Percentiles rank a stretch among this genome's conserved stretches.
Evolutionary conservation across 2,329 filamentous ascomycete species (phyloP).

Genomic region (Exophiala viscosa): DNA sequence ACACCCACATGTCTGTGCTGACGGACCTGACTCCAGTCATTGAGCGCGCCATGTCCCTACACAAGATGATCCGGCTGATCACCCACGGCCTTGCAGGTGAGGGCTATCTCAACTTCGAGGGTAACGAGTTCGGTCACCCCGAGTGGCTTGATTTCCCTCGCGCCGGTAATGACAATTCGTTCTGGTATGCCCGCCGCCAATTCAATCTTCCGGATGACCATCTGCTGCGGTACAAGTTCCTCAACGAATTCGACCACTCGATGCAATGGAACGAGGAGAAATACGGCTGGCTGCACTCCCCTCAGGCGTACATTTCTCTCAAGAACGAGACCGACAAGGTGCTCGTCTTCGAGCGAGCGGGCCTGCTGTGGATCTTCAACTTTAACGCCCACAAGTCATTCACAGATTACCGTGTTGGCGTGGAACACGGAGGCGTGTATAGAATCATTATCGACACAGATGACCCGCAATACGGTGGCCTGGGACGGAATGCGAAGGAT

Average conservation of each 20-base stretch:
- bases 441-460: slow-evolving; percentile 81
- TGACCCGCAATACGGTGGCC: slow-evolving; percentile 70
- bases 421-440: slow-evolving; percentile 83
- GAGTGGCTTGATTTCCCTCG: slow-evolving; percentile 99
- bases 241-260: slow-evolving; percentile 87
- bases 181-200: slow-evolving; percentile 90
- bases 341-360: slow-evolving; percentile 89
- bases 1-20: slow-evolving; percentile 92
- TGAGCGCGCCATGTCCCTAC: slow-evolving; percentile 82
- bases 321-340: slow-evolving; percentile 95
- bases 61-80: slow-evolving; percentile 95
- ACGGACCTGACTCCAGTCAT: slow-evolving; percentile 83
- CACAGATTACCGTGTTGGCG: slow-evolving; percentile 85
- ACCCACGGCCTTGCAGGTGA: slow-evolving; percentile 91
- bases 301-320: slow-evolving; percentile 86
- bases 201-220: slow-evolving; percentile 86
- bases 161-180: slow-evolving; percentile 86
- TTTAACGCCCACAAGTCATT: slow-evolving; percentile 84
- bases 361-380: slow-evolving; percentile 92
- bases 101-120: slow-evolving; percentile 97
- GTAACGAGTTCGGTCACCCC: slow-evolving; percentile 97
- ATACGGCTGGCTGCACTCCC: slow-evolving; percentile 82
- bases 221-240: slow-evolving; percentile 80
- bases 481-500: slow-evolving; percentile 70
- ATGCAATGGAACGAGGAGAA: slow-evolving; percentile 88